Percentiles rank a stretch among this genome's conserved stretches.
phyloP scores from a whole-genome alignment of 768 basidiomycete species.

The Suillus alpinus region DNA sequence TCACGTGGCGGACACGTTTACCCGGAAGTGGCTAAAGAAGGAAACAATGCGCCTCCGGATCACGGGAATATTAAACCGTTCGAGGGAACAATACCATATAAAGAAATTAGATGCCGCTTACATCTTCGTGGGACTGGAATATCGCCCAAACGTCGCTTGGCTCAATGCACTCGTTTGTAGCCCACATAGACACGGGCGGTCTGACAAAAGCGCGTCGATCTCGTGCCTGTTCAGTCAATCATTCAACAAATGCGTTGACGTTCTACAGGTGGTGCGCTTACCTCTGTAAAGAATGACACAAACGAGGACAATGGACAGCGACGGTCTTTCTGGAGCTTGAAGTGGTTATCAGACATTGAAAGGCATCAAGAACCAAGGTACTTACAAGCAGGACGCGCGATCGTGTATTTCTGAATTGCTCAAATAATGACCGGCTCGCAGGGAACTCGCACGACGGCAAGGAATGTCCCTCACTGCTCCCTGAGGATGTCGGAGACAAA shows the following conservation, averaged over 20 bases:
- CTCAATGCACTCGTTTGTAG: slow-evolving; percentile 33
- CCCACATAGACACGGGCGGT: slow-evolving; percentile 49
- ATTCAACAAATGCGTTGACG: background rate
- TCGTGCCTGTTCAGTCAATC: slow-evolving; percentile 7
- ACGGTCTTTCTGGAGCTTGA: slow-evolving; percentile 25
- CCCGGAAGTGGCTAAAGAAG: slow-evolving; percentile 7
- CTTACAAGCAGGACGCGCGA: slow-evolving; percentile 56
- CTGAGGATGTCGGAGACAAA: slow-evolving; percentile 24
- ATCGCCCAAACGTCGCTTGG: slow-evolving; percentile 51
- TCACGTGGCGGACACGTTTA: slow-evolving; percentile 18
- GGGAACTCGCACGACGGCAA: slow-evolving; percentile 9
- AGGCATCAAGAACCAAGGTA: slow-evolving; percentile 2
- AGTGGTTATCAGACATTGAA: background rate
- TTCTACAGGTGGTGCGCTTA: slow-evolving; percentile 6
- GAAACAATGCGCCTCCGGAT: slow-evolving; percentile 7
- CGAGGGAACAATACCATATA: slow-evolving; percentile 1
- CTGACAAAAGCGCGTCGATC: slow-evolving; percentile 5
- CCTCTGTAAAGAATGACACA: slow-evolving; percentile 23
- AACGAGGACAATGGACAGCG: slow-evolving; percentile 22
- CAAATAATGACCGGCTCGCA: slow-evolving; percentile 17
- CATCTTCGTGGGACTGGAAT: slow-evolving; percentile 60
- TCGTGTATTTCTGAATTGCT: slow-evolving; percentile 46
- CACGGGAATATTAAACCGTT: background rate
- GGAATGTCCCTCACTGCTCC: slow-evolving; percentile 7
- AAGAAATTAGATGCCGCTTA: slow-evolving; percentile 28